phyloP scores from a whole-genome alignment of 371 early-diverging fungal species.

The Encephalitozoon romaleae region DNA sequence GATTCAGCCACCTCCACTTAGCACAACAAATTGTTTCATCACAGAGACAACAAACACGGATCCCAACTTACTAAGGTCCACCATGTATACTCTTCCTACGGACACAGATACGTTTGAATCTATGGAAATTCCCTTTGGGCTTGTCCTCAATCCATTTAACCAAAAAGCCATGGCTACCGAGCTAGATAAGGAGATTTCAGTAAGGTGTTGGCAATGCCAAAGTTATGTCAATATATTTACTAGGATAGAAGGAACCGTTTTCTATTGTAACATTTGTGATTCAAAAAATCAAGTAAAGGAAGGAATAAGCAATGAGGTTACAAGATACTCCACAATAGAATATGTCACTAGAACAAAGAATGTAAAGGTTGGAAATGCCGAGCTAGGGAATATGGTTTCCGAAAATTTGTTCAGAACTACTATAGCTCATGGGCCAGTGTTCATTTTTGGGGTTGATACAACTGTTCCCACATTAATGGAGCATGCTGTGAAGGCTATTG shows the following conservation, averaged over 20 bases:
- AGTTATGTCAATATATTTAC: constrained; percentile 39
- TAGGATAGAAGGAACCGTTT: not conserved
- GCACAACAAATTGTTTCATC: constrained; percentile 44
- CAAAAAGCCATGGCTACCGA: constrained; percentile 25
- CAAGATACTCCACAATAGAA: constrained; percentile 11
- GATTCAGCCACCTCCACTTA: constrained; percentile 31
- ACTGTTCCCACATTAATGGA: not conserved
- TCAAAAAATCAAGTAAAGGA: not conserved
- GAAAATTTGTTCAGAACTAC: not conserved
- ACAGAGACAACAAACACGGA: constrained; percentile 39
- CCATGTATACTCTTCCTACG: constrained; percentile 57
- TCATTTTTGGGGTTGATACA: constrained; percentile 45
- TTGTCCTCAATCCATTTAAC: constrained; percentile 55
- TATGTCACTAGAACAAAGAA: not conserved
- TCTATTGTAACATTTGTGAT: constrained; percentile 58
- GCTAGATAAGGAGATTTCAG: not conserved
- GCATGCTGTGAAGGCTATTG: constrained; percentile 1
- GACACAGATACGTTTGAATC: constrained; percentile 44
- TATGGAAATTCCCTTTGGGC: constrained; percentile 51
- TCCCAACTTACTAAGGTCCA: constrained; percentile 43
- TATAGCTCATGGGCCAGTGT: constrained; percentile 17
- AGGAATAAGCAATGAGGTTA: not conserved
- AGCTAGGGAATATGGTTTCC: not conserved
- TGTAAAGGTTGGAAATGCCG: not conserved
- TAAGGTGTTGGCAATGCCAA: constrained; percentile 51